Evolutionary conservation across 139 green algal species (phyloP).

Genomic region (Parachlorella kessleri): DNA sequence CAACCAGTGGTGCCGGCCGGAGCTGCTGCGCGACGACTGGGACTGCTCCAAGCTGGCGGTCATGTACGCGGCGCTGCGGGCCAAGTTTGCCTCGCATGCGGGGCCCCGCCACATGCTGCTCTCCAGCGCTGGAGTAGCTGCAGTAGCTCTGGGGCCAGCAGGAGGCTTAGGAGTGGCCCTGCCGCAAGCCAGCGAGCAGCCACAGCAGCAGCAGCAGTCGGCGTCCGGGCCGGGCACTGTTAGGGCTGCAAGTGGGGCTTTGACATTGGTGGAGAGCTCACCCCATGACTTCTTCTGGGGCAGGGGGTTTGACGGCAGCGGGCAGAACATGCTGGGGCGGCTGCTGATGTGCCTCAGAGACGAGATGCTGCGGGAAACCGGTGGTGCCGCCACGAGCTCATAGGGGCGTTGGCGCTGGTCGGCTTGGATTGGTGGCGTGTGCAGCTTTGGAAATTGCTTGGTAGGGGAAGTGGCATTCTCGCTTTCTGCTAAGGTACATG

Average conservation of each 20-base stretch:
- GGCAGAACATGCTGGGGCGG: conserved; percentile 86
- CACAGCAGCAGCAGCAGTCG: conserved; percentile 45
- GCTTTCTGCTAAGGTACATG: too few species aligned
- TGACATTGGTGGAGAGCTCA: conserved; percentile 72
- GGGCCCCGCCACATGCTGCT: conserved; percentile 79
- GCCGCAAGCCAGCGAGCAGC: conserved; percentile 82
- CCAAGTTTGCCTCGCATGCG: conserved; percentile 85
- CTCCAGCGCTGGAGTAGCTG: conserved; percentile 15
- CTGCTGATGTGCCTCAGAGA: conserved; percentile 86
- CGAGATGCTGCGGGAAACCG: conserved; percentile 45
- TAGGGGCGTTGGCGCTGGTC: background rate
- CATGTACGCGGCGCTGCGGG: conserved; percentile 81
- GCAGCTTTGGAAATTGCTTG: too few species aligned
- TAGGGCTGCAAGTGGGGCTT: background rate
- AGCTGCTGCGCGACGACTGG: conserved; percentile 89
- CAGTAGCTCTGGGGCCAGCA: conserved; percentile 63
- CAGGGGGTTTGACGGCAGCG: conserved; percentile 75
- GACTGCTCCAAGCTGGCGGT: conserved; percentile 70
- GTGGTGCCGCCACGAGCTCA: background rate
- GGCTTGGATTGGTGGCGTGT: too few species aligned
- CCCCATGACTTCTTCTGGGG: conserved; percentile 94
- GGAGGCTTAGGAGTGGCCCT: conserved; percentile 50
- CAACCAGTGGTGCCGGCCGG: conserved; percentile 62
- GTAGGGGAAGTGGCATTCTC: too few species aligned
- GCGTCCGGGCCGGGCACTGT: too few species aligned